Evolutionary conservation across 2,329 filamentous ascomycete genomes (phyloP).

Genomic region (Aspergillus felis): DNA sequence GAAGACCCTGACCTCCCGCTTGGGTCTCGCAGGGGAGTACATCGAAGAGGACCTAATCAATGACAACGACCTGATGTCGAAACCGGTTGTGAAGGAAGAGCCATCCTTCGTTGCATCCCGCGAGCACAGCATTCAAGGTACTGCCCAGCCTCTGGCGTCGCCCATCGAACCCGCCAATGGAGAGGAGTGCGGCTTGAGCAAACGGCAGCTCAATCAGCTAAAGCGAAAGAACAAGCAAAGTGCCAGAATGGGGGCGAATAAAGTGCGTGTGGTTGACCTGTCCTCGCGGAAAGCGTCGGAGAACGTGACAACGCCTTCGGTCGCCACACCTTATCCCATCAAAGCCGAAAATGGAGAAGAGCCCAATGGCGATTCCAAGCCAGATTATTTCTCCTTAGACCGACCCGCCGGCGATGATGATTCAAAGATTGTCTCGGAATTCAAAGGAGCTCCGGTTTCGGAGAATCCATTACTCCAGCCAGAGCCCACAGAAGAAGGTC

Average conservation of each 20-base stretch:
- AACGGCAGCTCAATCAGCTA: conserved; percentile 87
- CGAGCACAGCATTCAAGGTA: conserved; percentile 44
- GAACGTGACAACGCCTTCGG: conserved; percentile 57
- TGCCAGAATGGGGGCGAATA: conserved; percentile 82
- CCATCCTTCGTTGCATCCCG: conserved; percentile 43
- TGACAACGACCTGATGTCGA: conserved; percentile 54
- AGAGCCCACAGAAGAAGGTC: conserved; percentile 70
- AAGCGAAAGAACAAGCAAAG: conserved; percentile 93
- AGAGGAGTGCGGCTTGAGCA: conserved; percentile 75
- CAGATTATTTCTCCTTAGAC: conserved; percentile 89
- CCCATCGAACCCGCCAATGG: conserved; percentile 48
- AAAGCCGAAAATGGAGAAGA: conserved; percentile 59
- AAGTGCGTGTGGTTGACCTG: conserved; percentile 84
- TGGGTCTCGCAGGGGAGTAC: conserved; percentile 80
- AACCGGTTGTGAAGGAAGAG: conserved; percentile 49
- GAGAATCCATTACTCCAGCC: conserved; percentile 84
- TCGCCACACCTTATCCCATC: conserved; percentile 52
- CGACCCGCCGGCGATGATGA: conserved; percentile 79
- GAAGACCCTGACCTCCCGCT: conserved; percentile 74
- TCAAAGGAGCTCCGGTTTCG: conserved; percentile 76
- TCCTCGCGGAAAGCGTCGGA: conserved; percentile 64
- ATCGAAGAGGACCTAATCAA: conserved; percentile 79
- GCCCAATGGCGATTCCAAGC: conserved; percentile 58
- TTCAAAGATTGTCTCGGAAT: conserved; percentile 87
- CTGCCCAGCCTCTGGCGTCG: conserved; percentile 42